Percentiles rank a stretch among this genome's conserved stretches.
phyloP scores from a whole-genome alignment of 192 early-diverging fungal genomes.

The Backusella psychrophila region DNA sequence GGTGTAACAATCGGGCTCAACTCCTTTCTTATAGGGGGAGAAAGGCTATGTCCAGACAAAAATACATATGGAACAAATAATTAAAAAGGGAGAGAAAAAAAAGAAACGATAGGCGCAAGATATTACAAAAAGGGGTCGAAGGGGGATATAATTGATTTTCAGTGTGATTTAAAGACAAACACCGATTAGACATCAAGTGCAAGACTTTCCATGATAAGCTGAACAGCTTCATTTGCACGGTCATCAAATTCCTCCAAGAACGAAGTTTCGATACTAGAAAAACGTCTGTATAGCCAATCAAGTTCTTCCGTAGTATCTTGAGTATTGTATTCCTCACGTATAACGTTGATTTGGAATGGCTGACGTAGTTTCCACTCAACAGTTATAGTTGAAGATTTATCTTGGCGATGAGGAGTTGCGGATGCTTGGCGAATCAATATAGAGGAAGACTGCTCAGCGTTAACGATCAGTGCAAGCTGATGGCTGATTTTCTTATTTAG shows the following conservation, averaged over 20 bases:
- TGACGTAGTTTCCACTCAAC: slow-evolving; percentile 18
- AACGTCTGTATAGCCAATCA: background rate
- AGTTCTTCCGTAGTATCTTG: background rate
- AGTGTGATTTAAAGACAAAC: background rate
- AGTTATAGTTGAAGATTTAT: background rate
- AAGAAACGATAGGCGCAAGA: background rate
- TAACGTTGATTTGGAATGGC: slow-evolving; percentile 12
- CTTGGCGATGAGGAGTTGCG: background rate
- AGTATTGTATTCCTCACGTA: background rate
- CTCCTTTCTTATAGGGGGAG: background rate
- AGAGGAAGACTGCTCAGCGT: slow-evolving; percentile 13
- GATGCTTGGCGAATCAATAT: slow-evolving; percentile 23
- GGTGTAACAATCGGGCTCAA: background rate
- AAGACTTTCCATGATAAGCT: slow-evolving; percentile 4
- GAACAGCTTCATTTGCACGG: background rate
- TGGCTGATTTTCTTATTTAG: slow-evolving; percentile 22
- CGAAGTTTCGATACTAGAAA: background rate
- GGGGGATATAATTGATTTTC: background rate
- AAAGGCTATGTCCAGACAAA: background rate
- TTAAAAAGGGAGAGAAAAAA: background rate
- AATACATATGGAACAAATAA: slow-evolving; percentile 1
- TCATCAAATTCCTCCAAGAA: slow-evolving; percentile 5
- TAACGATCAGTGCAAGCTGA: slow-evolving; percentile 22
- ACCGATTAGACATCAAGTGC: background rate
- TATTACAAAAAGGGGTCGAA: background rate